A percentile compares a stretch with the other conserved stretches of the same genome.
Conservation (phyloP, 768 basidiomycete genomes). For the Leccinum broughii region DNA sequence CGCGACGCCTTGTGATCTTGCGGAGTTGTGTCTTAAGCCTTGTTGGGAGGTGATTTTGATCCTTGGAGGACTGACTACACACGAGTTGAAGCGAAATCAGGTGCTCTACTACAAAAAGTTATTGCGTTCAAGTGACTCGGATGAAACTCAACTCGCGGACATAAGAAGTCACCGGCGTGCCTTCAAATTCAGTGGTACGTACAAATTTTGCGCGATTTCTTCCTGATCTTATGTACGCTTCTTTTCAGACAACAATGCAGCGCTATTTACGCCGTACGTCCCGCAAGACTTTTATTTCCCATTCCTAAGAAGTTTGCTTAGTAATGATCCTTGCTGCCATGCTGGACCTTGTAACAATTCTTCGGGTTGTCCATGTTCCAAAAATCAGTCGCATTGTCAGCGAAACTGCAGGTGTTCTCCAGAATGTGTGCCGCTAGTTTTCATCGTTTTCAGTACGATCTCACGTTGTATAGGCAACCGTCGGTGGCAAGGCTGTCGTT, state of each 20-base stretch:
- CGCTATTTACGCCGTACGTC: slow-evolving; percentile 29
- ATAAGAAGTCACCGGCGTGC: slow-evolving; percentile 10
- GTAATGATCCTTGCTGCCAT: slow-evolving; percentile 55
- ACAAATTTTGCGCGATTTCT: neutral
- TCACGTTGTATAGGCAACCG: slow-evolving; percentile 43
- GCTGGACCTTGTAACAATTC: slow-evolving; percentile 50
- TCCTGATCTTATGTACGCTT: slow-evolving; percentile 8
- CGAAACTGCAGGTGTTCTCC: slow-evolving; percentile 52
- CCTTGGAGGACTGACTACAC: neutral
- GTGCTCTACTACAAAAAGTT: slow-evolving; percentile 23
- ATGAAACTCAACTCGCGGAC: neutral
- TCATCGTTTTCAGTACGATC: neutral
- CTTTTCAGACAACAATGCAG: slow-evolving; percentile 18
- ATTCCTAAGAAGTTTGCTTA: slow-evolving; percentile 21
- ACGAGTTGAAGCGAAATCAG: slow-evolving; percentile 17
- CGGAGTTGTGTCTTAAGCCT: slow-evolving; percentile 53
- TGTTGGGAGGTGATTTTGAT: slow-evolving; percentile 52
- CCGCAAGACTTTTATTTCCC: neutral
- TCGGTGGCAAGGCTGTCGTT: slow-evolving; percentile 59
- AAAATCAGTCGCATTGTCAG: slow-evolving; percentile 53
- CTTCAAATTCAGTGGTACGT: slow-evolving; percentile 24
- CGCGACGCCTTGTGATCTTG: slow-evolving; percentile 52
- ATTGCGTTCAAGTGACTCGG: slow-evolving; percentile 6
- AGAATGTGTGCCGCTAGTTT: slow-evolving; percentile 42
- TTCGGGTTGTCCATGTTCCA: slow-evolving; percentile 49